These are phyloP conservation scores for Hevea brasiliensis DNA, from an alignment of 345 rosid genomes.

Conservation along the genomic window DNA sequence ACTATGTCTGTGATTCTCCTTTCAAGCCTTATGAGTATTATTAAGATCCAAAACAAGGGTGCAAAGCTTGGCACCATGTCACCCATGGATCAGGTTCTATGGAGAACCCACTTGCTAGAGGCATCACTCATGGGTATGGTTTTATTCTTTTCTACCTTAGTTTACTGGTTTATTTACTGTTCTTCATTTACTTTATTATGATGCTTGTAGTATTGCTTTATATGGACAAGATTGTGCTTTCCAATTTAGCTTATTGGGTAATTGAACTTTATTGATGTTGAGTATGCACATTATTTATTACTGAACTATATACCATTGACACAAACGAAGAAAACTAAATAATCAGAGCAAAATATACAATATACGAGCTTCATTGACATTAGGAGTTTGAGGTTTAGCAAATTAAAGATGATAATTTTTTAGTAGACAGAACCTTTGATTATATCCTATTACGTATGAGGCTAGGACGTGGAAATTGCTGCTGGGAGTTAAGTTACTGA, in stretches of 20 bases:
- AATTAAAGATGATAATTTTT: background rate
- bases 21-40: conserved; percentile 75
- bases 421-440: background rate
- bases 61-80: conserved; percentile 98
- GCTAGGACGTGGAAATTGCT: background rate
- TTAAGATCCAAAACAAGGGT: conserved; percentile 97
- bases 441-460: background rate
- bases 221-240: background rate
- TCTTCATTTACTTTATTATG: background rate
- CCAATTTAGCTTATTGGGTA: background rate
- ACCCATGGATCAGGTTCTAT: conserved; percentile 98
- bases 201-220: background rate
- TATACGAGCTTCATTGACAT: background rate
- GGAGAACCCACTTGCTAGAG: conserved; percentile 98
- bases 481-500: background rate
- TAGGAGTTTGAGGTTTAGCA: background rate
- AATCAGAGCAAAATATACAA: background rate
- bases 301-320: background rate
- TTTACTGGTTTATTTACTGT: background rate
- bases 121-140: conserved; percentile 85
- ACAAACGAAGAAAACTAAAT: background rate
- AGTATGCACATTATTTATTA: background rate
- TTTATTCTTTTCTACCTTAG: conserved; percentile 5
- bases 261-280: background rate
- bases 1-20: conserved; percentile 85